A percentile compares a stretch with the other conserved stretches of the same genome.
phyloP scores from a whole-genome alignment of 257 asterid genomes.

The Anisodus tanguticus region DNA sequence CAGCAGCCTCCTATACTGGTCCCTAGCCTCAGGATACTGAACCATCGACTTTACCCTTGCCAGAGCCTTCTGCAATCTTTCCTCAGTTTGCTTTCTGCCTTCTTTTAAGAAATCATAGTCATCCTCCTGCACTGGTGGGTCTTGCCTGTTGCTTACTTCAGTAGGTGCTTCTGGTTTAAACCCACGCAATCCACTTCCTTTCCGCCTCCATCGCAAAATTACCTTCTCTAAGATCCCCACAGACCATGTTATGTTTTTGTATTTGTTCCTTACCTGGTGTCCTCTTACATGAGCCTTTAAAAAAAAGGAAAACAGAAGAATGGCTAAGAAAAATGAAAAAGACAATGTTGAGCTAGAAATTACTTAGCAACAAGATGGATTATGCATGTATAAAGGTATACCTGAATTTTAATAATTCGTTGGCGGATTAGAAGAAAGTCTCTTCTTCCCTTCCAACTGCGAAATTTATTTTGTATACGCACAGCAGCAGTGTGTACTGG shows the following conservation, averaged over 20 bases:
- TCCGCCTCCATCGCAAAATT: constrained; percentile 84
- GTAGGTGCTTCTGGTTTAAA: constrained; percentile 64
- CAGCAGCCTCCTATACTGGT: constrained; percentile 83
- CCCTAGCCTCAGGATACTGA: constrained; percentile 92
- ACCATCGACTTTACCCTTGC: constrained; percentile 92
- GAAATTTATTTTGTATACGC: constrained; percentile 87
- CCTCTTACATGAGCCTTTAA: constrained; percentile 94
- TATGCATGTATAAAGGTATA: constrained; percentile 31
- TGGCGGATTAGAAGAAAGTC: constrained; percentile 70
- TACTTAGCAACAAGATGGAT: constrained; percentile 19
- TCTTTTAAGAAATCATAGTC: constrained; percentile 82
- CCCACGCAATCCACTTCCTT: constrained; percentile 85
- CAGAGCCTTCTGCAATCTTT: constrained; percentile 82
- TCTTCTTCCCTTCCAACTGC: constrained; percentile 92
- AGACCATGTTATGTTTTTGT: constrained; percentile 80
- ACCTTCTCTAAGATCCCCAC: constrained; percentile 87
- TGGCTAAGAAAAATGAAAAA: background rate
- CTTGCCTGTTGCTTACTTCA: constrained; percentile 52
- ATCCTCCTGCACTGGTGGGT: constrained; percentile 61
- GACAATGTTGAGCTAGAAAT: constrained; percentile 9
- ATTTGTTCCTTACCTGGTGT: constrained; percentile 91
- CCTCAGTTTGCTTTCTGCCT: constrained; percentile 89
- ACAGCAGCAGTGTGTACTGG: constrained; percentile 79
- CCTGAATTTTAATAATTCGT: constrained; percentile 88
- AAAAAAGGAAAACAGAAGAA: constrained; percentile 32